Percentiles rank a stretch among this genome's conserved stretches.
These are phyloP conservation scores for Acer campestre DNA, from an alignment of 345 rosid species.

Conservation along the genomic window DNA sequence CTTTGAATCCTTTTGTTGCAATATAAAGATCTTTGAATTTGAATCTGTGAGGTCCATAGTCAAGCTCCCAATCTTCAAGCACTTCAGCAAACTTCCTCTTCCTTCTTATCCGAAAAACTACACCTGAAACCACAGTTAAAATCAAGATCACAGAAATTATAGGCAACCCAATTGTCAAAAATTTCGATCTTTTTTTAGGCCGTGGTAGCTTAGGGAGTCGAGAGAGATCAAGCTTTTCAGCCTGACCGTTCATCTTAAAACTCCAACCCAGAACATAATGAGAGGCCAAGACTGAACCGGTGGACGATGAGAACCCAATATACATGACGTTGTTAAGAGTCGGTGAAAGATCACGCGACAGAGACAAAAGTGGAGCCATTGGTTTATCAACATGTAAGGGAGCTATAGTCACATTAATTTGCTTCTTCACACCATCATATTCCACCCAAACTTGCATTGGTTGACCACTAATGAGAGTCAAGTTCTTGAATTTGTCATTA, in stretches of 20 bases:
- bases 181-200: constrained; percentile 32
- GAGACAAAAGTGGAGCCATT: constrained; percentile 41
- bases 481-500: constrained; percentile 12
- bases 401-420: constrained; percentile 41
- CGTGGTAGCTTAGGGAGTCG: constrained; percentile 67
- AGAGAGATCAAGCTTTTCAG: constrained; percentile 43
- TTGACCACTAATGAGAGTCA: constrained; percentile 36
- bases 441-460: constrained; percentile 55
- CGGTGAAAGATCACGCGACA: constrained; percentile 41
- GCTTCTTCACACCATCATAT: constrained; percentile 37
- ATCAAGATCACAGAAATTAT: constrained; percentile 31
- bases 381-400: constrained; percentile 43
- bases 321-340: constrained; percentile 40
- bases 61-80: constrained; percentile 76
- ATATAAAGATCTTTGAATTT: constrained; percentile 59
- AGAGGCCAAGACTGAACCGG: constrained; percentile 41
- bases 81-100: constrained; percentile 61
- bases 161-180: constrained; percentile 51
- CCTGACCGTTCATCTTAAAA: constrained; percentile 45
- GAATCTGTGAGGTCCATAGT: constrained; percentile 63
- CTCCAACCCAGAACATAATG: constrained; percentile 80
- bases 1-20: constrained; percentile 69
- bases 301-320: constrained; percentile 74
- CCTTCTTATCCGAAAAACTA: constrained; percentile 35
- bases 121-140: constrained; percentile 21